Evolutionary conservation across 768 basidiomycete genomes (phyloP), one percentile per base, ranked within the genome.

Genomic region (Boletus speciosus): DNA sequence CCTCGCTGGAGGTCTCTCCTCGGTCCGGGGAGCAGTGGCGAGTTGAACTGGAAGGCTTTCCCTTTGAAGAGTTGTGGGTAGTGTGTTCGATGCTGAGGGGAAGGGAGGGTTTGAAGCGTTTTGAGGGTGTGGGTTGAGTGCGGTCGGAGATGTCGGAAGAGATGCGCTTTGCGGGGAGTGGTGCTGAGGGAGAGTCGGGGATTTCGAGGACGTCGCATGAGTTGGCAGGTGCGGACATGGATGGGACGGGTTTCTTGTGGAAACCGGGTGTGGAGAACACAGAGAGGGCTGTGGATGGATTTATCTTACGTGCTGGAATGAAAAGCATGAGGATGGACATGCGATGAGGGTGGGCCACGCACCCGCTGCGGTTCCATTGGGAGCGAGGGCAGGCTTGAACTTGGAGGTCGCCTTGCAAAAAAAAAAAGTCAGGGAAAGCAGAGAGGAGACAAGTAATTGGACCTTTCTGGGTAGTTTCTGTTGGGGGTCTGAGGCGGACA

Each of bases 231-330:
- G 59, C 32, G 10, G 68, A 52, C 48, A 54, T 55, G 38, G 63
- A 46, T 3, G 41, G 31, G 11, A 37, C 16, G 8, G 42, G 43
- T 23, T 47, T 62, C 39, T 73, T 75, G 43, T 61, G 60, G 55
- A 78, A 78, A 5, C 76, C 76, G 5, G 81, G 73, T 0, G 81
- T 80, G 1, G 77, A 74, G 57, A 80, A 78, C 1, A 76, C 69
- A 0, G 77, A 71, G 3, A 78, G 61, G 29, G 36, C 12, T 38
- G 47, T 4, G 47, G 36, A 36, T 19, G 35, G 32, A n/a, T 11
- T n/a, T 7, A 56, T 38, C 52, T 65, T 70, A 19, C 61, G 69
- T n/a, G 42, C 70, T 74, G 35, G 12, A 32, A 48, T 10, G 39
- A 21, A 37, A 25, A 1, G 32, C 50, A 52, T 59, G 59, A 61